Conservation (phyloP, 23 red algal genomes). For the Agarophyton chilense region DNA sequence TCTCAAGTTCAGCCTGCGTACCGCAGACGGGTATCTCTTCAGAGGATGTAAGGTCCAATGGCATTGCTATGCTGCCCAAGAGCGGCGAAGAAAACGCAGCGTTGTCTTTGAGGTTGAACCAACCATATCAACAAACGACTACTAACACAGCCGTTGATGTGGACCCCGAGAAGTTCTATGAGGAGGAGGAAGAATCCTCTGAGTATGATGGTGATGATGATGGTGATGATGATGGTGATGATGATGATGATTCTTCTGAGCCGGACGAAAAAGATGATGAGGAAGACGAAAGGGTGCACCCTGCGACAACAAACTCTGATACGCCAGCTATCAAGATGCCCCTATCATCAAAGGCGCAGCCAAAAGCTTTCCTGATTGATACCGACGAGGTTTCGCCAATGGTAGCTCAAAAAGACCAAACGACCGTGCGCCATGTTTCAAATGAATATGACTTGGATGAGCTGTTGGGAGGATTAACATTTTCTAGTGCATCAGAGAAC, state of each 20-base stretch:
- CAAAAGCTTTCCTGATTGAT: neutral
- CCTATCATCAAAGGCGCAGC: neutral
- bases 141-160: constrained; percentile 5
- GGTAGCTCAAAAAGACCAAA: neutral
- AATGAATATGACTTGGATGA: constrained; percentile 60
- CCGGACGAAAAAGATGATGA: constrained; percentile 25
- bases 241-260: constrained; percentile 16
- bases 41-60: neutral
- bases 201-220: neutral
- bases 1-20: neutral
- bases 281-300: constrained; percentile 5
- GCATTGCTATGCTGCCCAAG: neutral
- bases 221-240: neutral
- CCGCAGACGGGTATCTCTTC: neutral
- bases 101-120: neutral
- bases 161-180: constrained; percentile 71
- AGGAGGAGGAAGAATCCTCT: constrained; percentile 4
- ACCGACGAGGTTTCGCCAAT: neutral
- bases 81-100: neutral
- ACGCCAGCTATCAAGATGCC: neutral
- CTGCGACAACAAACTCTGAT: neutral
- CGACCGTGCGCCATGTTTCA: neutral
- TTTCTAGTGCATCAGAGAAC: constrained; percentile 17
- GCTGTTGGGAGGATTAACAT: constrained; percentile 33
- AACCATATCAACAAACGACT: neutral